Percentiles rank a stretch among this genome's conserved stretches.
phyloP scores from a whole-genome alignment of 2,329 filamentous ascomycete species.

The Fonsecaea pedrosoi region DNA sequence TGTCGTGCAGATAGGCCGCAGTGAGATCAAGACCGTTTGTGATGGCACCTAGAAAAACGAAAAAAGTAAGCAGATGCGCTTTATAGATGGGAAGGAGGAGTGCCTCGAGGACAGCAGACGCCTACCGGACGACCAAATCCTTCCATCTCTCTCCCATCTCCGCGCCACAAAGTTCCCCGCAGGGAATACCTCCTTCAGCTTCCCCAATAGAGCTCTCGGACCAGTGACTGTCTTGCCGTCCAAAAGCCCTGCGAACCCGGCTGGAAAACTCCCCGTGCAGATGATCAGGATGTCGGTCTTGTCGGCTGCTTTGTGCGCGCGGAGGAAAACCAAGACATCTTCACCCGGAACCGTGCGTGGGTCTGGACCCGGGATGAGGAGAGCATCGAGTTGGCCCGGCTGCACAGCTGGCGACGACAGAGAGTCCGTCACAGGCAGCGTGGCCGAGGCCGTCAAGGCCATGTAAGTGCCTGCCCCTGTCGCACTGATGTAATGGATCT shows the following conservation, averaged over 20 bases:
- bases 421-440: conserved; percentile 43
- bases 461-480: conserved; percentile 32
- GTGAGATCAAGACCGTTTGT: conserved; percentile 47
- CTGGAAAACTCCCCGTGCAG: conserved; percentile 38
- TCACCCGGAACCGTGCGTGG: conserved; percentile 42
- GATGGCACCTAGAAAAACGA: conserved; percentile 29
- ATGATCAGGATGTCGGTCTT: conserved; percentile 39
- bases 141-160: conserved; percentile 43
- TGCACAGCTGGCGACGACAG: conserved; percentile 43
- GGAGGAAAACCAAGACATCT: conserved; percentile 44
- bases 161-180: conserved; percentile 35
- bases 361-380: conserved; percentile 49
- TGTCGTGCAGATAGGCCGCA: conserved; percentile 41
- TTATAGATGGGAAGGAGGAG: no score
- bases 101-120: conserved; percentile 15
- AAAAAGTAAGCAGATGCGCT: background rate
- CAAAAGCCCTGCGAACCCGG: conserved; percentile 36
- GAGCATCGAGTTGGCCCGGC: conserved; percentile 47
- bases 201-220: conserved; percentile 31
- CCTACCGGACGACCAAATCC: conserved; percentile 45
- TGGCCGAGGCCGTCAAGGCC: conserved; percentile 42
- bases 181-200: conserved; percentile 35
- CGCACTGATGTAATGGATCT: conserved; percentile 44
- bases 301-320: conserved; percentile 43
- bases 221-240: conserved; percentile 35